Base-by-base conservation (phyloP, 805 yeast species). In the Metschnikowia aberdeeniae region DNA sequence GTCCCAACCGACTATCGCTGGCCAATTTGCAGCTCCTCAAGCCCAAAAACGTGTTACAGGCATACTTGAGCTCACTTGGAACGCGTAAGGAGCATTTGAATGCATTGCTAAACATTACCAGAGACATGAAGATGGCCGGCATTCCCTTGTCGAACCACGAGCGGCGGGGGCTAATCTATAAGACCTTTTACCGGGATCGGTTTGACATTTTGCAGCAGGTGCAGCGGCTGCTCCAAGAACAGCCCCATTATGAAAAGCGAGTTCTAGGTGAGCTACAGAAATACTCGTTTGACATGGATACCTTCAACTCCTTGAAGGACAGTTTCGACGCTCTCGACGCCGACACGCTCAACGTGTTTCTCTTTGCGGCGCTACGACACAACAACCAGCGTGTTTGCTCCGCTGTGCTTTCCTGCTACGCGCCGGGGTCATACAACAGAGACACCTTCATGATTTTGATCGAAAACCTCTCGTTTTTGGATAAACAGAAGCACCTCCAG, bases 171-270 rank as follows among this genome's bases (percentile, higher is more conserved):
- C 43, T 68, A 44, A 38, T 69, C 6, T 62, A 57, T 42, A 52
- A 59, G 43, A 54, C 58, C 3, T 69, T 67, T 45, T 71, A 56
- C 53, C 57, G 54, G 20, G 76, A 71, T 42, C 46, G 57, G 19
- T 49, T 48, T 0, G 59, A 53, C 6, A 56, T 70, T 2, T 17
- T 56, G 6, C 40, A 50, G 1, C 49, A 47, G 12, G 46, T 62
- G 34, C 40, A 42, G 10, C 22, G 17, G 35, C 36, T 22, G 29
- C 26, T 27, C 27, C 35, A 35, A 14, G 12, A 27, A 34, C 6
- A 19, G 29, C 38, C 10, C 8, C 20, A 34, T 4, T 35, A 29
- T 8, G 26, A 20, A 14, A 12, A 22, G 28, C 33, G 42, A 4
- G 41, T 27, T 3, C 12, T 35, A n/a, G n/a, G 30, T 4, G 40